Conservation (phyloP, 2,329 filamentous ascomycete species). For the Sporothrix protearum region DNA sequence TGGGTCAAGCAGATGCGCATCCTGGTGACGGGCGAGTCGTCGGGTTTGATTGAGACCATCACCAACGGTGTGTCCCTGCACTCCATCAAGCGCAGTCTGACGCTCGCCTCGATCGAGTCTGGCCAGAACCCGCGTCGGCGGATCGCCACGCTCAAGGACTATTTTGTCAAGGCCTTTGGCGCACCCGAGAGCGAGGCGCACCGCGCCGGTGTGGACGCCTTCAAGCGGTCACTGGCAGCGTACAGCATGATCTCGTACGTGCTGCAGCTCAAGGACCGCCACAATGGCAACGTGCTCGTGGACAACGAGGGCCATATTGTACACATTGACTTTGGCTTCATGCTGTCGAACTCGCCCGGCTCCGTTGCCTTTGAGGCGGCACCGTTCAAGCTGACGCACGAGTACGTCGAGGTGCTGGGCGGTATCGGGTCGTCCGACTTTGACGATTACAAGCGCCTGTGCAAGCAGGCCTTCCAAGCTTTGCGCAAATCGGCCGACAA, state of each 20-base stretch:
- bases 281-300: constrained; percentile 83
- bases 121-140: constrained; percentile 70
- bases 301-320: constrained; percentile 83
- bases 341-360: constrained; percentile 81
- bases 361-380: constrained; percentile 83
- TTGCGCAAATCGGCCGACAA: constrained; percentile 74
- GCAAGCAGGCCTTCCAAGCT: constrained; percentile 81
- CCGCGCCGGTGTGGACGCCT: constrained; percentile 69
- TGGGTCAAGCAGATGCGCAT: constrained; percentile 90
- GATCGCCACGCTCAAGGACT: constrained; percentile 76
- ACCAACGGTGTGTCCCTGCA: constrained; percentile 85
- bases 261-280: constrained; percentile 78
- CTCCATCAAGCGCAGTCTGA: constrained; percentile 77
- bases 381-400: constrained; percentile 77
- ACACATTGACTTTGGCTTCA: constrained; percentile 87
- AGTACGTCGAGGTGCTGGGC: constrained; percentile 80
- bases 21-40: constrained; percentile 78
- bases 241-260: constrained; percentile 84
- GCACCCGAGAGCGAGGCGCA: constrained; percentile 63
- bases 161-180: constrained; percentile 81
- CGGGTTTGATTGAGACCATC: constrained; percentile 81
- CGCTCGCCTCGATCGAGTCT: constrained; percentile 68
- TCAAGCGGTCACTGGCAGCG: constrained; percentile 75
- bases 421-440: constrained; percentile 67
- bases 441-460: constrained; percentile 71